Base-by-base conservation (phyloP, 2,329 filamentous ascomycete genomes). In the Paraphoma sp. region DNA sequence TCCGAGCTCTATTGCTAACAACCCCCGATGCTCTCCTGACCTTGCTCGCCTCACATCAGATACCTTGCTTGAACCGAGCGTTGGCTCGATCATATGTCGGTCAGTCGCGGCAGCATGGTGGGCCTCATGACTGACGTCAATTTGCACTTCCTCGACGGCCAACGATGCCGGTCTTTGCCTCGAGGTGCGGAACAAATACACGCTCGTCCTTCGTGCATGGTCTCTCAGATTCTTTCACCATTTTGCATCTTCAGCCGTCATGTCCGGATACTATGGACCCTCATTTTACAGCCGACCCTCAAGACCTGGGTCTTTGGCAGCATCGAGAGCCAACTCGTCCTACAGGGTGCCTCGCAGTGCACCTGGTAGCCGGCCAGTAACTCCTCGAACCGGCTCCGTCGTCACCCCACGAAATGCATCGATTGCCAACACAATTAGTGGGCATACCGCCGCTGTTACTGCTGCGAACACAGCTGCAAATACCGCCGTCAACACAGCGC, bases 201-300 rank as follows among this genome's bases (percentile, higher is more conserved):
- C 50, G 30, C 42, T 11, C 36, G 11, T 55, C 50, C 45, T 31
- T 14, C 48, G 36, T 30, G 18, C 41, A 46, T 46, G 40, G 38
- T 43, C 40, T 40, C 38, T 16, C 45, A 29, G 31, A 18, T 54
- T 59, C 18, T 36, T n/a, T 23, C 40, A 16, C 14, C 48, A 12
- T 44, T 41, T 18, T 41, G 41, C 18, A 45, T 7, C 16, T 43
- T 48, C 40, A 18, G 31, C 33, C 42, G 51, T 48, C 12, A 62
- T 62, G 59, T 62, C 59, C 47, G 59, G 59, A n/a, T 62, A 62
- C 46, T 62, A 62, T 31, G 59, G 59, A n/a, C 59, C 59, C 23
- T 62, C 59, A n/a, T 62, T 62, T 47, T 45, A 59, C 45, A 51
- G 42, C 28, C 56, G 45, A 3, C 53, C 53, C 4, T 62, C 59